Percentiles rank a stretch among this genome's conserved stretches.
phyloP scores from a whole-genome alignment of 116 monocot species.

The Zostera marina region DNA sequence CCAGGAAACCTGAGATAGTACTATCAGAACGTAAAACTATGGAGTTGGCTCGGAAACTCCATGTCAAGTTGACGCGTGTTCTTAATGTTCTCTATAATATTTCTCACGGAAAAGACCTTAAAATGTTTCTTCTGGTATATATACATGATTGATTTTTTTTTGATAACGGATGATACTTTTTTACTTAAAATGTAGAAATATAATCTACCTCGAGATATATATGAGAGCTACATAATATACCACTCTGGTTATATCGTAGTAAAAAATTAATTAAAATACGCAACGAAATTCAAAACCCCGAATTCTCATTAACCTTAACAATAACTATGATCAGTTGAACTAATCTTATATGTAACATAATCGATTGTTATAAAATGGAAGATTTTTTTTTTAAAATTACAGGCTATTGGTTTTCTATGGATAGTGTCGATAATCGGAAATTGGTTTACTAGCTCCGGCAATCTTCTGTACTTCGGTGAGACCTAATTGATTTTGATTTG shows the following conservation, averaged over 20 bases:
- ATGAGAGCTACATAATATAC: no score
- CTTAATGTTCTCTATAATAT: constrained; percentile 32
- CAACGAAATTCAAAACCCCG: no score
- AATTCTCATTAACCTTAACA: no score
- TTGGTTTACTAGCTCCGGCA: constrained; percentile 28
- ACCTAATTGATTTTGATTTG: no score
- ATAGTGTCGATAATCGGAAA: constrained; percentile 63
- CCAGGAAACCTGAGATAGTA: constrained; percentile 41
- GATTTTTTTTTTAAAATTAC: not conserved
- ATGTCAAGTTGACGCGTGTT: constrained; percentile 19
- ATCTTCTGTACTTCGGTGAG: constrained; percentile 57
- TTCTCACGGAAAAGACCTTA: constrained; percentile 75
- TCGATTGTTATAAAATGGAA: not conserved
- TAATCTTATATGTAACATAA: not conserved
- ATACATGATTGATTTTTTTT: not conserved
- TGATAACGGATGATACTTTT: not conserved
- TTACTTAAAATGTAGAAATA: not conserved
- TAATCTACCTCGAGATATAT: no score
- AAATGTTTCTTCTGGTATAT: constrained; percentile 54
- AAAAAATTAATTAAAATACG: no score
- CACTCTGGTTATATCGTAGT: no score
- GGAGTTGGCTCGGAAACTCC: constrained; percentile 25
- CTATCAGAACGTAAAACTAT: constrained; percentile 35
- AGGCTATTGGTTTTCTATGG: constrained; percentile 58
- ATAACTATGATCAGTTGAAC: no score